A percentile compares a stretch with the other conserved stretches of the same genome.
Conservation (phyloP, 495 filamentous ascomycete species). For the Penicillium canariense region DNA sequence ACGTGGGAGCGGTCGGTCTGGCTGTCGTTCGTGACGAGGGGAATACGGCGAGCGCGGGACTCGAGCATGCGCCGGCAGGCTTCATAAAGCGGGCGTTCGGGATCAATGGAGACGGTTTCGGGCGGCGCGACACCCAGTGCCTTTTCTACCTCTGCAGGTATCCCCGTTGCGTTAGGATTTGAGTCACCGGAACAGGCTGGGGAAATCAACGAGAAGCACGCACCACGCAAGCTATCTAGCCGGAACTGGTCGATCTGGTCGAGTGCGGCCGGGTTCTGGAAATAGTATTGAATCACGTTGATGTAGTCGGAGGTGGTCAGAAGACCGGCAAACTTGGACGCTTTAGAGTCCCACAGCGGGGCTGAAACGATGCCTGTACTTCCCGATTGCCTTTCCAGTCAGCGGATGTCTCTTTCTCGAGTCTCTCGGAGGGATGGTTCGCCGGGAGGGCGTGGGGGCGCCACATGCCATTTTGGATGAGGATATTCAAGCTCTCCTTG, state of each 20-base stretch:
- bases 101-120: slow-evolving; percentile 94
- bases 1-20: slow-evolving; percentile 92
- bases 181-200: background rate
- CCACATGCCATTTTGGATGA: slow-evolving; percentile 89
- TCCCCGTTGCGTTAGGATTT: slow-evolving; percentile 15
- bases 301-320: slow-evolving; percentile 95
- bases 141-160: slow-evolving; percentile 77
- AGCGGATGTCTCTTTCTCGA: slow-evolving; percentile 21
- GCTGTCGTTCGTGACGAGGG: slow-evolving; percentile 89
- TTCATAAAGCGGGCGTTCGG: slow-evolving; percentile 85
- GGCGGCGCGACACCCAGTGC: slow-evolving; percentile 87
- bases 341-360: slow-evolving; percentile 94
- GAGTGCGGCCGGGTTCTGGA: slow-evolving; percentile 91
- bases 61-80: slow-evolving; percentile 93
- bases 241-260: slow-evolving; percentile 91
- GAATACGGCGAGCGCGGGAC: slow-evolving; percentile 88
- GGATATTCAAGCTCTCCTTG: slow-evolving; percentile 92
- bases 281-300: slow-evolving; percentile 99
- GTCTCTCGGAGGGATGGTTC: background rate
- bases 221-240: slow-evolving; percentile 87
- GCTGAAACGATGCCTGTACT: slow-evolving; percentile 90
- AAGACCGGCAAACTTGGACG: slow-evolving; percentile 88
- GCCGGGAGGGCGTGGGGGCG: slow-evolving; percentile 5
- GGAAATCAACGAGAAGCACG: slow-evolving; percentile 2
- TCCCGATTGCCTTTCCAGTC: slow-evolving; percentile 25